Base-by-base conservation (phyloP, 75 land plant genomes). In the Selaginella moellendorffii region DNA sequence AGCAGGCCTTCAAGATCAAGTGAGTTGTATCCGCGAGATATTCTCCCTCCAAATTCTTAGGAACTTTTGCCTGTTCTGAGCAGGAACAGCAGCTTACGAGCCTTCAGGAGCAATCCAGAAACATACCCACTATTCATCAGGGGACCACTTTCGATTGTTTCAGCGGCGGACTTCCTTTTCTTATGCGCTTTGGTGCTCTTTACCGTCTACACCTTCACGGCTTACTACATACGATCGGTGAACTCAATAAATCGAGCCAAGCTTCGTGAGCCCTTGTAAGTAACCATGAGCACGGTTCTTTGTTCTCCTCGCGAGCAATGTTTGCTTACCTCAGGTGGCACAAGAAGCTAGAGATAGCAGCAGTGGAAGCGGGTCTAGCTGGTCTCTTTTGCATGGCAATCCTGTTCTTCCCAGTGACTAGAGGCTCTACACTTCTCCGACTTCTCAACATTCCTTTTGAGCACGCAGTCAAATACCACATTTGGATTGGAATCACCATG, bases 361-460 rank as follows among this genome's bases (percentile, higher is more conserved):
- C n/a, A 19, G 19, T 19, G 2, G 19, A 9, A n/a, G 5, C n/a
- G 21, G 59, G 59, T 8, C 9, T 25, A 21, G 8, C 25, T 2
- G 59, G 59, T 8, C 2, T 56, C 9, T 19, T 56, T 8, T 25
- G 21, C 24, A 21, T 56, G n/a, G 59, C 59, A 2, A 21, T 56
- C 2, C 24, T 56, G 24, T 56, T 56, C 21, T 21, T 56, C 19
- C 59, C 59, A 56, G 59, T 56, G n/a, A 21, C 59, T 8, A 19
- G 59, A 8, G 24, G 59, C 19, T 9, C n/a, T 56, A n/a, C 24
- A 2, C 2, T 19, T 19, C 59, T 56, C 24, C 8, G 19, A 8
- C 59, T 56, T 56, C 21, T 56, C 21, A 56, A 56, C 24, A 56
- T 56, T 9, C 59, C 59, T 25, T 56, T 56, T 56, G 59, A 56